phyloP scores from a whole-genome alignment of 108 stramenopile species.

The Conticribra weissflogii region DNA sequence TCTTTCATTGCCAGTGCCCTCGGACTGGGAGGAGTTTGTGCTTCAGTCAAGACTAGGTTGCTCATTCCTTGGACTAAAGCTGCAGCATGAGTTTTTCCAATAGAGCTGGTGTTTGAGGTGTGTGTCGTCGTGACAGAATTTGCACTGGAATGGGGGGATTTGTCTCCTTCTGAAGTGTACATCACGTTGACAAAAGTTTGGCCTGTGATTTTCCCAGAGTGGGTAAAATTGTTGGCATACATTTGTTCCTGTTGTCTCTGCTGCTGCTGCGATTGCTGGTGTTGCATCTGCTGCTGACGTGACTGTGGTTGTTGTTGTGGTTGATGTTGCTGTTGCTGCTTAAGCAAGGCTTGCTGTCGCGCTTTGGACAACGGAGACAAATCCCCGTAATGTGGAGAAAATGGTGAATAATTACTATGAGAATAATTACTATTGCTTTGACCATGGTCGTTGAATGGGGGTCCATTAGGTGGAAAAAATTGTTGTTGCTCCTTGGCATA shows the following conservation, averaged over 20 bases:
- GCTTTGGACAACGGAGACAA: not conserved
- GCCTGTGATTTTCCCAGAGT: not conserved
- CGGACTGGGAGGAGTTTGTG: slow-evolving; percentile 17
- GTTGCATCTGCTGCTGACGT: slow-evolving; percentile 14
- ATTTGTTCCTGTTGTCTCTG: slow-evolving; percentile 15
- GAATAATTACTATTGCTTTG: not conserved
- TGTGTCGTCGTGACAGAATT: not conserved
- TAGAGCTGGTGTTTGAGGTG: not conserved
- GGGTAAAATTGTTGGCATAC: no score
- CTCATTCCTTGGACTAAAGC: slow-evolving; percentile 17
- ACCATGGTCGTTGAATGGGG: not conserved
- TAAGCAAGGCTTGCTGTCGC: slow-evolving; percentile 1
- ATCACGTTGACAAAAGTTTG: slow-evolving; percentile 4
- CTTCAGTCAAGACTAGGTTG: slow-evolving; percentile 12
- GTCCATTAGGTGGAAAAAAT: not conserved
- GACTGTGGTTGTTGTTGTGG: not conserved
- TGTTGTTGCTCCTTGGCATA: no score
- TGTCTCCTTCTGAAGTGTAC: slow-evolving; percentile 5
- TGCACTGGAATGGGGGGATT: not conserved
- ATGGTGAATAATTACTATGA: not conserved
- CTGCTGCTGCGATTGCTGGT: slow-evolving; percentile 19
- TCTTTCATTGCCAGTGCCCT: slow-evolving; percentile 15
- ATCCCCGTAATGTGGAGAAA: slow-evolving; percentile 8
- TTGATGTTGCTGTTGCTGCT: slow-evolving; percentile 22
- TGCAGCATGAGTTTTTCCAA: not conserved